phyloP scores from a whole-genome alignment of 2,329 filamentous ascomycete species.

The Rhexocercosporidium sp. region DNA sequence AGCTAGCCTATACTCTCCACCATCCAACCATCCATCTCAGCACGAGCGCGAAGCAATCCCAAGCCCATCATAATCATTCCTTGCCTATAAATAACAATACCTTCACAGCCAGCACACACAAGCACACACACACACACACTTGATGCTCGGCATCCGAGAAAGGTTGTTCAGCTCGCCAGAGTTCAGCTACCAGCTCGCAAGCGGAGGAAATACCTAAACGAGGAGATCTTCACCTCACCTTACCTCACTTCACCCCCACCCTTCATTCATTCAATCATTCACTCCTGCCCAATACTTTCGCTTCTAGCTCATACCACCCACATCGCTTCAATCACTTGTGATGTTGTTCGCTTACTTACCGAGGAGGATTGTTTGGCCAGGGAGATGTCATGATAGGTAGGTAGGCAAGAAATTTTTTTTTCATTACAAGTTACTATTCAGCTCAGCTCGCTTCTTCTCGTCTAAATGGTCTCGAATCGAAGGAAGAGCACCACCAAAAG shows the following conservation, averaged over 20 bases:
- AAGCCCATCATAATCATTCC: too few species aligned
- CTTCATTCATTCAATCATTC: too few species aligned
- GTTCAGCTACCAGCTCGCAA: too few species aligned
- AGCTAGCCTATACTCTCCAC: background rate
- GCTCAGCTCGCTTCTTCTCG: background rate
- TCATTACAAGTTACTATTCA: conserved; percentile 6
- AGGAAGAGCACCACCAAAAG: background rate
- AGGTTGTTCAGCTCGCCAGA: background rate
- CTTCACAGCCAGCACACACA: too few species aligned
- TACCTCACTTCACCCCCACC: background rate
- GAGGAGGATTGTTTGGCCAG: background rate
- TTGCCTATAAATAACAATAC: background rate
- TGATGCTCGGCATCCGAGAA: background rate
- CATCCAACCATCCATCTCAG: too few species aligned
- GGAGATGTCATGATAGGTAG: too few species aligned
- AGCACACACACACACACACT: too few species aligned
- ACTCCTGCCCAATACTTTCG: too few species aligned
- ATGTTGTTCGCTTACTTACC: too few species aligned
- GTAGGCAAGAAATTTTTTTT: background rate
- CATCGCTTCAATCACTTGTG: too few species aligned
- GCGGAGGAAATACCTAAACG: background rate
- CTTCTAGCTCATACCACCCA: too few species aligned
- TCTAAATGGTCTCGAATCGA: background rate
- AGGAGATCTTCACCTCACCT: background rate
- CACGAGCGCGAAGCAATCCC: too few species aligned